Evolutionary conservation across 371 early-diverging fungal species (phyloP).

Genomic region (Umbelopsis sp.): DNA sequence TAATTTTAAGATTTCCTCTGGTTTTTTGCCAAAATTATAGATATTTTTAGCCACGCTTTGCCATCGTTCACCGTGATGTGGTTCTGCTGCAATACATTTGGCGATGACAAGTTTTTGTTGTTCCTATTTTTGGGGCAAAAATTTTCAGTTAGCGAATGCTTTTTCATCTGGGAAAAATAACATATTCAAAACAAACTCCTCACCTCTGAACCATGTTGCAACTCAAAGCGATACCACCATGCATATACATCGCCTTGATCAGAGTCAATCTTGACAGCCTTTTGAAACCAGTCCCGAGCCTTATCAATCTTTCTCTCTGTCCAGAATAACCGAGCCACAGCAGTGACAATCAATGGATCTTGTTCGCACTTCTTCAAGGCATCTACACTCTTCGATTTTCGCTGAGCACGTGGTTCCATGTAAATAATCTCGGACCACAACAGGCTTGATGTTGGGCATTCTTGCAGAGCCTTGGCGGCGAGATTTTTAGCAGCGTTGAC

Average conservation of each 20-base stretch:
- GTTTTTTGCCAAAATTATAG: slow-evolving; percentile 66
- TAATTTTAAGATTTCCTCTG: slow-evolving; percentile 68
- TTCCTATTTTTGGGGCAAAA: slow-evolving; percentile 23
- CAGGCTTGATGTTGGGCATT: slow-evolving; percentile 86
- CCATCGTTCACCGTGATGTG: slow-evolving; percentile 92
- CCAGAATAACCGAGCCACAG: slow-evolving; percentile 94
- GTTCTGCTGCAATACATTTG: slow-evolving; percentile 80
- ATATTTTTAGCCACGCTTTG: slow-evolving; percentile 78
- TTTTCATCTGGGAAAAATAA: background rate
- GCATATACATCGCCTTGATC: slow-evolving; percentile 96
- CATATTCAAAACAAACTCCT: slow-evolving; percentile 6
- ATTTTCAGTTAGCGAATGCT: background rate
- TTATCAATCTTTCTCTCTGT: slow-evolving; percentile 91
- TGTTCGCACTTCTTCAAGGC: slow-evolving; percentile 92
- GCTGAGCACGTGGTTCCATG: slow-evolving; percentile 85
- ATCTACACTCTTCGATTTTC: slow-evolving; percentile 88
- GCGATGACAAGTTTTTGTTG: slow-evolving; percentile 63
- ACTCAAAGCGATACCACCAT: slow-evolving; percentile 93
- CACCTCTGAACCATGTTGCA: slow-evolving; percentile 71
- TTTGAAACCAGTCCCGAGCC: slow-evolving; percentile 90
- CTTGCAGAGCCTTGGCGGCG: slow-evolving; percentile 89
- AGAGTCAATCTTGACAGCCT: slow-evolving; percentile 82
- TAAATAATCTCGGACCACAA: slow-evolving; percentile 91
- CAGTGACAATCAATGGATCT: slow-evolving; percentile 76
- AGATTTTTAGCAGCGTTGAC: slow-evolving; percentile 74